Evolutionary conservation across 495 filamentous ascomycete species (phyloP).

Genomic region (Jackrogersella minutella): DNA sequence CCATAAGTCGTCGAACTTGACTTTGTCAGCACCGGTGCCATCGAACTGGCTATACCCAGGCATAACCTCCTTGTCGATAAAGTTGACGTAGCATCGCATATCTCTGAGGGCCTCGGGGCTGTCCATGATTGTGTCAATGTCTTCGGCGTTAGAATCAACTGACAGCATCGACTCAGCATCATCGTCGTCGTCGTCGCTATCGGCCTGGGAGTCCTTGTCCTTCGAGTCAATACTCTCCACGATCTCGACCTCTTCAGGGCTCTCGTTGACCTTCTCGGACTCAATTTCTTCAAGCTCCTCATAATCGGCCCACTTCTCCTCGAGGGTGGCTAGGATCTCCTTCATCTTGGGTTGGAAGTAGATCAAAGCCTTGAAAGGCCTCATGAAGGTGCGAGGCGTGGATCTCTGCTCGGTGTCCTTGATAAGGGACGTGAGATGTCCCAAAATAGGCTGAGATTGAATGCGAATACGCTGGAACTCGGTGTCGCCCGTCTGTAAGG

Average conservation of each 20-base stretch:
- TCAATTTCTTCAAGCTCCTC: slow-evolving; percentile 40
- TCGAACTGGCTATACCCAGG: slow-evolving; percentile 41
- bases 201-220: slow-evolving; percentile 17
- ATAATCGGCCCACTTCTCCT: slow-evolving; percentile 48
- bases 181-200: slow-evolving; percentile 28
- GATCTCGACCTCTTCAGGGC: slow-evolving; percentile 34
- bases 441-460: slow-evolving; percentile 48
- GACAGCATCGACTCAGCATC: slow-evolving; percentile 38
- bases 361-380: slow-evolving; percentile 51
- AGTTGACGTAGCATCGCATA: slow-evolving; percentile 49
- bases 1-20: slow-evolving; percentile 51
- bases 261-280: slow-evolving; percentile 19
- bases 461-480: slow-evolving; percentile 51
- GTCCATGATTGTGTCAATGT: slow-evolving; percentile 43
- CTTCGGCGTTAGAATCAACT: slow-evolving; percentile 42
- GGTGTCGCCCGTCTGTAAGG: slow-evolving; percentile 32
- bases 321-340: slow-evolving; percentile 45
- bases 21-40: slow-evolving; percentile 28
- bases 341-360: slow-evolving; percentile 51
- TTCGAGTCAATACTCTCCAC: slow-evolving; percentile 31
- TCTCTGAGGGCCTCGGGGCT: slow-evolving; percentile 44
- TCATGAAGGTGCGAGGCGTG: slow-evolving; percentile 47
- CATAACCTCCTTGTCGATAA: slow-evolving; percentile 49
- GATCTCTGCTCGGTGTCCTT: slow-evolving; percentile 35
- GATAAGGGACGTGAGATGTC: slow-evolving; percentile 40